Base-by-base conservation (phyloP, 2,329 filamentous ascomycete genomes). In the Xylariales sp. region DNA sequence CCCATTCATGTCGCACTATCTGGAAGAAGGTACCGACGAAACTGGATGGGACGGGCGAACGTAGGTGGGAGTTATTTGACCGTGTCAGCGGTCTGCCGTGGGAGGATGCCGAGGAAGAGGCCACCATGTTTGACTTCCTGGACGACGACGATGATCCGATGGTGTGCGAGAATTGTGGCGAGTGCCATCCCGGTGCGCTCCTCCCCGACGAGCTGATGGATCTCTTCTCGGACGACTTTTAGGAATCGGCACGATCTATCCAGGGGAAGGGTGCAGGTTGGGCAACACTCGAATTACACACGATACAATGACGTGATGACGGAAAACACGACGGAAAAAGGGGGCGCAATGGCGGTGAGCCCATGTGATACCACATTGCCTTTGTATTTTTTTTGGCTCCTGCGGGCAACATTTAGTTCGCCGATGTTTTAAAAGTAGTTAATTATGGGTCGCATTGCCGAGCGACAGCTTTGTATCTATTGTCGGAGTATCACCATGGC, bases 41-140 rank as follows among this genome's bases (percentile, higher is more conserved):
- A 18, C 80, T 77, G 6, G 71, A 83, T 18, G 82, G 83, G 63
- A 71, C 69, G 0, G 72, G 78, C 14, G 75, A 81, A 39, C 83
- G 85, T 28, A 74, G 77, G n/a, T 87, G 84, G 85, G 76, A 80
- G 16, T 79, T 85, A 43, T 87, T 87, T 61, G 80, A 81, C 53
- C 73, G 77, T 48, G 64, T 78, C 34, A 77, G 71, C 46, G 77
- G 77, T 8, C 61, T 74, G 39, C 75, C 75, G 0, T 78, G 76
- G 76, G 72, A 75, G 0, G 74, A 77, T 3, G 70, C 76, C 9
- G 72, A 76, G 54, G 74, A 76, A 8, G 75, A 78, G n/a, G 72
- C 69, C 1, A 73, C 70, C 3, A 72, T 77, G 71, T 75, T 76
- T 36, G 76, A 77, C 59, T 62, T 64, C 28, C 39, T 74, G 14